Evolutionary conservation across 2,329 filamentous ascomycete genomes (phyloP), one percentile per base, ranked within the genome.

Genomic region (Fusarium beomiforme): DNA sequence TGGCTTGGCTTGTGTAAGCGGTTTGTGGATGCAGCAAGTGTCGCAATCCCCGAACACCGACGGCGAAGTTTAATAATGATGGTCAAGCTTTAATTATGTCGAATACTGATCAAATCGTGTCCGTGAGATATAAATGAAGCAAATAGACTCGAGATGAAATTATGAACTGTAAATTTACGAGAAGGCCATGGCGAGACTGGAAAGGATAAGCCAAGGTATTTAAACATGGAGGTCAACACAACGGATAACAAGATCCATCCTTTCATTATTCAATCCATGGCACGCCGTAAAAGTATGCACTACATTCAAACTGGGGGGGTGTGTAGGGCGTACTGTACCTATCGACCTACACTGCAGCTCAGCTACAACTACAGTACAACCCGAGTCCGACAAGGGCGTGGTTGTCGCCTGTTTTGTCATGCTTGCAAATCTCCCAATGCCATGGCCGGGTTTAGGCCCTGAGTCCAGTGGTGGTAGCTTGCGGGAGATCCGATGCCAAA

Each of bases 361-460:
- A 51, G 37, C 26, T 59, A 42, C 61, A 64, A 63, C 31, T 41
- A 29, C 50, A 61, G 51, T 23, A 41, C 59, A 33, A 26, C 23
- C 23, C 56, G 24, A 55, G 54, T 64, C n/a, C 41, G 56, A 36
- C 68, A 71, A 71, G 69, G 69, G 69, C 69, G 69, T 72, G 60
- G 36, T 33, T 47, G 39, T 33, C 55, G 46, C 43, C 39, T 34
- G 43, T 75, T 71, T 69, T 72, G 74, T 75, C 74, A 75, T 76
- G 74, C 70, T 76, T 76, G 70, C 68, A 75, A 76, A 76, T 74
- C 70, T 76, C 64, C 70, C 64, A 71, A 47, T 43, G 21, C 36
- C n/a, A 55, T 37, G 36, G 39, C 41, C 47, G 44, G 55, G 29
- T 53, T 47, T 60, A 66, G 41, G 37, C 65, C 50, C 24, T 51